These are phyloP conservation scores for Lasiosphaeria ovina DNA, from an alignment of 495 filamentous ascomycete species.

Conservation along the genomic window DNA sequence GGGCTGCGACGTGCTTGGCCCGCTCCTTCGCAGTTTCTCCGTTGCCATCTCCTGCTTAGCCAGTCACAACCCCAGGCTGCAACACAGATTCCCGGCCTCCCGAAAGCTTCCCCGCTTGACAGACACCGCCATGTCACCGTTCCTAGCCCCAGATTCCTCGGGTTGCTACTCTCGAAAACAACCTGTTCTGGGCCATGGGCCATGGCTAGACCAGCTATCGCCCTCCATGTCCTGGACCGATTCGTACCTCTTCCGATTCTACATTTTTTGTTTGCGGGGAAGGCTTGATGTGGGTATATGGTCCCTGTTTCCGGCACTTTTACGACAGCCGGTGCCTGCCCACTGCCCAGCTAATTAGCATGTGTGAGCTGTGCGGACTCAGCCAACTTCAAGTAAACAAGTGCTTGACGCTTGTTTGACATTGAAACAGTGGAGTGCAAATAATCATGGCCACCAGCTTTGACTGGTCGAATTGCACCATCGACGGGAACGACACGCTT, in stretches of 20 bases:
- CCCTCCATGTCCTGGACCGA: not conserved
- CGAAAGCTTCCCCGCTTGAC: not conserved
- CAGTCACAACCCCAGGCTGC: slow-evolving; percentile 7
- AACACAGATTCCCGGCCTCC: not conserved
- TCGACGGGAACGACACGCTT: slow-evolving; percentile 12
- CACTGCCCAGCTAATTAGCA: no score
- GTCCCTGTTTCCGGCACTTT: no score
- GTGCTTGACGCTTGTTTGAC: not conserved
- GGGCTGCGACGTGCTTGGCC: slow-evolving; percentile 14
- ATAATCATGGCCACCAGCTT: not conserved
- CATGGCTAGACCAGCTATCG: not conserved
- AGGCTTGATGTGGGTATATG: no score
- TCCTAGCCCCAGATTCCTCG: slow-evolving; percentile 15
- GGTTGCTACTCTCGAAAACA: slow-evolving; percentile 11
- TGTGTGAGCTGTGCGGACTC: no score
- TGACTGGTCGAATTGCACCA: not conserved
- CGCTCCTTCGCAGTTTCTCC: slow-evolving; percentile 7
- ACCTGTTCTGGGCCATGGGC: not conserved
- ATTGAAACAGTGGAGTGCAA: not conserved
- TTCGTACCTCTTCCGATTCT: slow-evolving; percentile 4
- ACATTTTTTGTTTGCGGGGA: not conserved
- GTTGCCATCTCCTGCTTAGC: not conserved
- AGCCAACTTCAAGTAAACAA: no score
- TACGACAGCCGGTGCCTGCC: no score
- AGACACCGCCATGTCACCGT: not conserved